Evolutionary conservation across 176 grass and related monocot species (phyloP), one percentile per base, ranked within the genome.

Genomic region (Musa itinerans): DNA sequence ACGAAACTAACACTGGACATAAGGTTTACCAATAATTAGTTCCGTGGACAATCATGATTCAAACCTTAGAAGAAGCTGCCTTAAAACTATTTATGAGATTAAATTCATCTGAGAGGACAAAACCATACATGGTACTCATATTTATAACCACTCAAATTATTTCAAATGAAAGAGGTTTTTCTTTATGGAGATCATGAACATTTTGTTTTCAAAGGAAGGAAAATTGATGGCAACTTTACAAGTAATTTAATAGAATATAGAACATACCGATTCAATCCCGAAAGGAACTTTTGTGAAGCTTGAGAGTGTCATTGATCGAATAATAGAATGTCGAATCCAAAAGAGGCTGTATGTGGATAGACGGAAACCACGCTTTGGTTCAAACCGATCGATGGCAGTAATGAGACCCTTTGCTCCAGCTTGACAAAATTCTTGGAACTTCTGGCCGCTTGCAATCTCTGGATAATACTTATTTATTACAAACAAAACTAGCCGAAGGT

Each of bases 321-420:
- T 83, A 73, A 97, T 85, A 76, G 90, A 87, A 69, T 97, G 93
- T 2, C 93, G 66, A 86, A 97, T 97, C 93, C 93, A 93, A 75
- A 93, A 90, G 52, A 90, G 85, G 19, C 90, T 83, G 69, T 97
- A 97, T 25, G 93, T 97, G 51, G 93, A 97, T 52, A 97, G 75
- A 21, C 83, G 85, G 71, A 89, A 86, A 13, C 93, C 93, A 29
- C 87, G 89, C 82, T 82, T 97, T 51, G 77, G 81, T 57, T 97
- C 89, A 56, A 97, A 97, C 1, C 93, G 83, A 59, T 97, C 90
- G 19, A 97, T 89, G 25, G 82, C 87, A 15, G 83, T 92, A 52
- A 93, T 90, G 8, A 97, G 86, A 17, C 93, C 93, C 22, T 87
- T 97, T 23, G 86, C 85, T 16, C 94, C 94, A 9, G 90, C 88